These are phyloP conservation scores for Colletotrichum siamense DNA, from an alignment of 2,329 filamentous ascomycete genomes.

Conservation along the genomic window DNA sequence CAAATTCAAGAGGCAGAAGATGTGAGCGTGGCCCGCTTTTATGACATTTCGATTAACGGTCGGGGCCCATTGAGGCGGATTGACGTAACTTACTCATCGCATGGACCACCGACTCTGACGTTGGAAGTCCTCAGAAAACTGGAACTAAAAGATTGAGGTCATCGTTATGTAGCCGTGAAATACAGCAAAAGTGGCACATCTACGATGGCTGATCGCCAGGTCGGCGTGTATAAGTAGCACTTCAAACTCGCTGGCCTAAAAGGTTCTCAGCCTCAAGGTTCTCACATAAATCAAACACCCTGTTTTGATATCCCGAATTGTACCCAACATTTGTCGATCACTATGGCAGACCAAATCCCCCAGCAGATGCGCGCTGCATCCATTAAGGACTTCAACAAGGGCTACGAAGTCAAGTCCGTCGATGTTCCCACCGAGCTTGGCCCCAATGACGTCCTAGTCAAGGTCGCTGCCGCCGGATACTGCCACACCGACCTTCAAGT, in stretches of 20 bases:
- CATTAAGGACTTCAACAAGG: conserved; percentile 26
- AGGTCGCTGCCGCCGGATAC: conserved; percentile 23
- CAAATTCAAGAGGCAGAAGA: background rate
- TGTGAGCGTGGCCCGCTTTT: conserved; percentile 5
- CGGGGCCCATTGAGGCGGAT: background rate
- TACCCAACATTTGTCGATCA: too few relatives aligned
- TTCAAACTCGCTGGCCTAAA: background rate
- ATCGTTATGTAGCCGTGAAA: background rate
- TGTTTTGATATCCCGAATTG: background rate
- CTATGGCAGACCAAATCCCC: conserved; percentile 23
- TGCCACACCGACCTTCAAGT: conserved; percentile 26
- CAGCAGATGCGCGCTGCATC: conserved; percentile 35
- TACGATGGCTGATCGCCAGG: background rate
- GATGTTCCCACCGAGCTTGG: conserved; percentile 17
- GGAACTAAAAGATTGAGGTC: background rate
- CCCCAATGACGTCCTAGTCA: conserved; percentile 24
- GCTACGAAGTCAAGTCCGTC: conserved; percentile 19
- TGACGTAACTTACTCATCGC: background rate
- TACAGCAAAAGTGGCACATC: background rate
- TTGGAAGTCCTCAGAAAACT: background rate
- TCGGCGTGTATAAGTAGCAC: background rate
- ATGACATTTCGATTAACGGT: background rate
- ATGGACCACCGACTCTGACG: background rate
- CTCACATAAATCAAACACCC: background rate
- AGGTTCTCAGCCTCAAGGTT: background rate